Evolutionary conservation across 805 yeast genomes (phyloP).

Genomic region (Schizosaccharomyces cryophilus): DNA sequence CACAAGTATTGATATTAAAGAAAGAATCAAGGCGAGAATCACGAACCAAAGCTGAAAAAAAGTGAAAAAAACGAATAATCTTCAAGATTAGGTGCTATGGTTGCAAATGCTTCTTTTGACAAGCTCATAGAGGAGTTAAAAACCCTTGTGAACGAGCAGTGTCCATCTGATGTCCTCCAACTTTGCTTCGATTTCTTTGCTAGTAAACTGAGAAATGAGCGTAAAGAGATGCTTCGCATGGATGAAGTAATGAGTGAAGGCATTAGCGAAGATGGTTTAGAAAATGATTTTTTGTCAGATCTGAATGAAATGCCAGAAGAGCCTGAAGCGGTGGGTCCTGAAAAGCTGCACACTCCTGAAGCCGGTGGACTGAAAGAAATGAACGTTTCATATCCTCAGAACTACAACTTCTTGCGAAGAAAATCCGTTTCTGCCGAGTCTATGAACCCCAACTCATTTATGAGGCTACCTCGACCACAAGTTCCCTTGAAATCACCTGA

Average conservation of each 20-base stretch:
- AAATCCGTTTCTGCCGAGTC: constrained; percentile 9
- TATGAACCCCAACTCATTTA: background rate
- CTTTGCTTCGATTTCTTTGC: background rate
- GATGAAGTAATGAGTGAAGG: background rate
- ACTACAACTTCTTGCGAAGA: constrained; percentile 8
- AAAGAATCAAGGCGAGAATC: too few species aligned
- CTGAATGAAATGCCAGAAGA: background rate
- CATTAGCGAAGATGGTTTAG: background rate
- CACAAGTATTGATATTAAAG: too few species aligned
- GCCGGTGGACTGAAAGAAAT: background rate
- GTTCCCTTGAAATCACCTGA: constrained; percentile 13
- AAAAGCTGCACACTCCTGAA: background rate
- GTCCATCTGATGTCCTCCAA: background rate
- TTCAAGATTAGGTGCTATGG: background rate
- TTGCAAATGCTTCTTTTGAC: background rate
- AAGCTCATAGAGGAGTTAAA: background rate
- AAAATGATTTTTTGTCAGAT: background rate
- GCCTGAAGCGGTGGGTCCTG: background rate
- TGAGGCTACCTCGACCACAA: background rate
- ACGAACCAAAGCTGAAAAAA: background rate
- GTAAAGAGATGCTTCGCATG: background rate
- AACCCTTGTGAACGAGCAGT: background rate
- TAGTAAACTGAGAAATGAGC: background rate
- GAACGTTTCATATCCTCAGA: constrained; percentile 4
- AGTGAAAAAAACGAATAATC: background rate